Base-by-base conservation (phyloP, 2,329 filamentous ascomycete genomes). In the Ophioceras dolichostomum region DNA sequence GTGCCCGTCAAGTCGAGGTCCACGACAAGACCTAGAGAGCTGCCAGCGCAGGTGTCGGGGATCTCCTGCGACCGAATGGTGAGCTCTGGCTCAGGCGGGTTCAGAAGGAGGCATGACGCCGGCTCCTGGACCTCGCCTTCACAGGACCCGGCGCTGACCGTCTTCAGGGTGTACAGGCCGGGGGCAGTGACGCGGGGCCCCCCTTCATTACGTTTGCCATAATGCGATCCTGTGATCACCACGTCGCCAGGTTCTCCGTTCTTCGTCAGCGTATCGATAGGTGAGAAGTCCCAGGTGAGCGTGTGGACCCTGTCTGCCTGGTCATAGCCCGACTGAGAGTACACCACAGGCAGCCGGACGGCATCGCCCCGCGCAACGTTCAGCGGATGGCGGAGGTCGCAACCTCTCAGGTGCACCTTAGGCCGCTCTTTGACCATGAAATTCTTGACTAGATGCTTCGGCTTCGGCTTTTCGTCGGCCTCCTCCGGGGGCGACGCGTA, bases 31-130 rank as follows among this genome's bases (percentile, higher is more conserved):
- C 91, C 91, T 43, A 98, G 84, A 0, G 91, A 86, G 51, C 87
- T 94, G 34, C 88, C 87, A 26, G 88, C 89, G 55, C 91, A 98
- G 54, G 93, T 94, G 57, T 98, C 91, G 37, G 85, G 83, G 31
- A 98, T 87, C 43, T 87, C 80, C 48, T 94, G 83, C 6, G 77
- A 70, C 22, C 71, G 72, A 35, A 98, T 65, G 4, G 74, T 67
- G 40, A 98, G 57, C 39, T 80, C 76, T 9, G 91, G 91, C 58
- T 94, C 80, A 1, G 91, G 79, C 5, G 91, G 91, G 46, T 96
- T 98, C 46, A 93, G 70, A 38, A 98, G 65, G 41, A 94, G 68
- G 56, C 89, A 96, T n/a, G 88, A 91, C 3, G 89, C 84, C 20
- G 91, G 91, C 55, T 98, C 91, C 45, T 89, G 71, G 4, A 98